phyloP scores from a whole-genome alignment of 2,329 filamentous ascomycete genomes.

The Xylaria sp. region DNA sequence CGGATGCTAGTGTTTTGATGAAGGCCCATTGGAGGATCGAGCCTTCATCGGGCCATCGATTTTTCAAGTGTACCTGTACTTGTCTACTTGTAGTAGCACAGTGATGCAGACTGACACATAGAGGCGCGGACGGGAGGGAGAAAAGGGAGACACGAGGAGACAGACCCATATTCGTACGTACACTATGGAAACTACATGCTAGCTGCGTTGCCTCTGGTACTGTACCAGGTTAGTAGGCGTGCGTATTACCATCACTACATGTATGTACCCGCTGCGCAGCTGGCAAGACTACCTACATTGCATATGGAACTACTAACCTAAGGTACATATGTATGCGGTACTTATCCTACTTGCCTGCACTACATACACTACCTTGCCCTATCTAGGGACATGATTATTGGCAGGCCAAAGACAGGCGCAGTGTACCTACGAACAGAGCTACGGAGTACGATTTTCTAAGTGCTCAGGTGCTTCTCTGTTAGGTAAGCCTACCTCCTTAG shows the following conservation, averaged over 20 bases:
- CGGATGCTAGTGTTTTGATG: constrained; percentile 14
- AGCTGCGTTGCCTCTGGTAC: constrained; percentile 14
- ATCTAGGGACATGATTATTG: background rate
- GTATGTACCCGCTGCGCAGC: background rate
- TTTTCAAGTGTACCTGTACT: constrained; percentile 30
- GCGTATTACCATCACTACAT: constrained; percentile 7
- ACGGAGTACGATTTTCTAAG: background rate
- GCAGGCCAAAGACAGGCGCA: background rate
- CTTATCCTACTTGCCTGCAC: background rate
- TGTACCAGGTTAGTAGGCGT: background rate
- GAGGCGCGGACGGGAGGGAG: background rate
- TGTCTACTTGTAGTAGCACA: constrained; percentile 13
- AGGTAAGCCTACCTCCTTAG: background rate
- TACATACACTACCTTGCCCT: background rate
- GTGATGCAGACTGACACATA: background rate
- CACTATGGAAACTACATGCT: background rate
- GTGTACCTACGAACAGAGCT: too few relatives aligned
- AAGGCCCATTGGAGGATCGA: constrained; percentile 26
- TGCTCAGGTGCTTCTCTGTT: background rate
- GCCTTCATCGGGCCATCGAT: constrained; percentile 28
- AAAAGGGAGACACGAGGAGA: background rate
- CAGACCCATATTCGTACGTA: background rate
- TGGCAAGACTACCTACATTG: background rate
- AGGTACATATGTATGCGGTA: too few relatives aligned
- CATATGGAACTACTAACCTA: too few relatives aligned